Evolutionary conservation across 1,284 basidiomycete species (phyloP).

Genomic region (Cryptococcus hybrid): DNA sequence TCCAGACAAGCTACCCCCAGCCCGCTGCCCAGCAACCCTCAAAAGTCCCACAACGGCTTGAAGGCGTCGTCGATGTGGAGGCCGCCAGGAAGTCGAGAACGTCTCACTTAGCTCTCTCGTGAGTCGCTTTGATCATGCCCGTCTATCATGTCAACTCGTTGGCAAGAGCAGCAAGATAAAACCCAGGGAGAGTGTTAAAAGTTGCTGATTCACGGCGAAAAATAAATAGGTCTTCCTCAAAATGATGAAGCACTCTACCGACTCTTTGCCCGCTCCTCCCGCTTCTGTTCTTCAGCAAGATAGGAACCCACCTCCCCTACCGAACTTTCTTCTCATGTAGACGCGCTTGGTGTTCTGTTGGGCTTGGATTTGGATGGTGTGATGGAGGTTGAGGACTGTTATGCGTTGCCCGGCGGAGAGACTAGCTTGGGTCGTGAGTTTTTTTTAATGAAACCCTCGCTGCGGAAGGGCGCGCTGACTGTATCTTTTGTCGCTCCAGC

Average conservation of each 20-base stretch:
- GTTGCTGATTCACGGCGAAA: not conserved
- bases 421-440: conserved; percentile 37
- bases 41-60: conserved; percentile 80
- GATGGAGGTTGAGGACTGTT: conserved; percentile 89
- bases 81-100: conserved; percentile 70
- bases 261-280: conserved; percentile 43
- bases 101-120: conserved; percentile 85
- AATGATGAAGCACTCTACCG: conserved; percentile 71
- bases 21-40: conserved; percentile 53
- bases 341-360: conserved; percentile 78
- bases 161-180: not conserved
- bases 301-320: conserved; percentile 45
- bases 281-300: conserved; percentile 34
- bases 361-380: conserved; percentile 89
- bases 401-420: conserved; percentile 64
- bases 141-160: not conserved
- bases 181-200: too few species aligned
- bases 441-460: not conserved
- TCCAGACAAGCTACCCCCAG: conserved; percentile 60
- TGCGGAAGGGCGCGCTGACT: not conserved
- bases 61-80: conserved; percentile 85
- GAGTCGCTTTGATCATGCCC: too few species aligned
- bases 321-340: conserved; percentile 49
- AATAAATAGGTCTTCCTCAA: conserved; percentile 77
- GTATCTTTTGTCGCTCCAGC: conserved; percentile 14